These are phyloP conservation scores for Penicillium glabrum DNA, from an alignment of 2,329 filamentous ascomycete species.

Conservation along the genomic window DNA sequence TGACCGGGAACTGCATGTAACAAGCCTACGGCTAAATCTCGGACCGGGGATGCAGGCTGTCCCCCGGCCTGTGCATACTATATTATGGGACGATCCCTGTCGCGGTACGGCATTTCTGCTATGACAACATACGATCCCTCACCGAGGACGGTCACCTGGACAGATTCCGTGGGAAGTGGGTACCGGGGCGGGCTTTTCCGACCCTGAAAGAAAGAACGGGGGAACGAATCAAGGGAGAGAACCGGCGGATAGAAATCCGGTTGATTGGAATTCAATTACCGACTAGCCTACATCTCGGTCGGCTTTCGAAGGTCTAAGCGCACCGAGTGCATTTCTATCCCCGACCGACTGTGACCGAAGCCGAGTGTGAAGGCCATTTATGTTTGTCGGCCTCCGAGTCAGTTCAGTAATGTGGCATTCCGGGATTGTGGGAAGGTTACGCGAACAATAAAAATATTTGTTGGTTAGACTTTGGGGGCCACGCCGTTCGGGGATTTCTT, in stretches of 20 bases:
- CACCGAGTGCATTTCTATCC: neutral
- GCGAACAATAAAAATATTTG: neutral
- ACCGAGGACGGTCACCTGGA: neutral
- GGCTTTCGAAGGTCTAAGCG: neutral
- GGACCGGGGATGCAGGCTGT: neutral
- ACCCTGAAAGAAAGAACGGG: neutral
- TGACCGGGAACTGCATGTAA: neutral
- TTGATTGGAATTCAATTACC: neutral
- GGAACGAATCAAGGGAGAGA: neutral
- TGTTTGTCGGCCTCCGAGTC: neutral
- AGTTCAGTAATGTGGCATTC: neutral
- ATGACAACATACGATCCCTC: neutral
- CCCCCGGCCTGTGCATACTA: neutral
- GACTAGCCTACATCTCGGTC: neutral
- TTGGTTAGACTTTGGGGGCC: neutral
- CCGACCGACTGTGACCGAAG: neutral
- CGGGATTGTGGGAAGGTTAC: neutral
- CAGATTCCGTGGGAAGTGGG: neutral
- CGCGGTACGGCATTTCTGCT: neutral
- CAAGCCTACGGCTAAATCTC: neutral
- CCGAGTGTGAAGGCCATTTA: neutral
- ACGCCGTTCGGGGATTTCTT: neutral
- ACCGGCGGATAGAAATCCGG: neutral
- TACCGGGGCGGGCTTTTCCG: neutral
- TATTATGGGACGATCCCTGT: neutral